phyloP scores from a whole-genome alignment of 352 stramenopile species.

The Phytopythium chamaehyphon region DNA sequence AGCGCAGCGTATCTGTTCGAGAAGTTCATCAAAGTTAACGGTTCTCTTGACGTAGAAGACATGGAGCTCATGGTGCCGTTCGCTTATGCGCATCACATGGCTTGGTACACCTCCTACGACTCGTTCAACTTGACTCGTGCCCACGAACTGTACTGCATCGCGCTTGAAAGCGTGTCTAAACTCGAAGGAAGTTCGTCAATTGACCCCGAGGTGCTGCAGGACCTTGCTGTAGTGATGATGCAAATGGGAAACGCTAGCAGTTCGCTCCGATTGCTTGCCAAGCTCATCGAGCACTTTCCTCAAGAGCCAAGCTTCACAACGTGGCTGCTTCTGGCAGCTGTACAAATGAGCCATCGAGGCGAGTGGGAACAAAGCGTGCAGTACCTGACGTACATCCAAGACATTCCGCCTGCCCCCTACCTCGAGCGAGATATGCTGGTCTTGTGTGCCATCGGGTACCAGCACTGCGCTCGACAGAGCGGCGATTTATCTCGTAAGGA shows the following conservation, averaged over 20 bases:
- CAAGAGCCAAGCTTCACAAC: constrained; percentile 37
- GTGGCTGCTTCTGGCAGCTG: constrained; percentile 56
- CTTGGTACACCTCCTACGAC: constrained; percentile 61
- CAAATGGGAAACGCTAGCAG: constrained; percentile 42
- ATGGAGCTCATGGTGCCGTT: constrained; percentile 21
- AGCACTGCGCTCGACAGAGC: constrained; percentile 13
- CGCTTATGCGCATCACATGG: constrained; percentile 63
- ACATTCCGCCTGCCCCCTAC: constrained; percentile 46
- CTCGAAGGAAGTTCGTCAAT: constrained; percentile 1
- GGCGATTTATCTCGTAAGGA: constrained; percentile 25
- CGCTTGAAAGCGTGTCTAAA: constrained; percentile 17
- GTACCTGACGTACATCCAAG: constrained; percentile 58
- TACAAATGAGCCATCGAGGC: constrained; percentile 53
- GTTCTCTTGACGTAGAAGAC: constrained; percentile 7
- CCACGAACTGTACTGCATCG: constrained; percentile 37
- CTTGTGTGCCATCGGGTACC: constrained; percentile 52
- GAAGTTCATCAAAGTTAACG: constrained; percentile 14
- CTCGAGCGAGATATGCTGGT: constrained; percentile 54
- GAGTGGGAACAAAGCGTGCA: constrained; percentile 50
- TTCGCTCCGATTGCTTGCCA: constrained; percentile 48
- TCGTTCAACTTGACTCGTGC: constrained; percentile 40
- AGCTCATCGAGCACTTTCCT: constrained; percentile 58
- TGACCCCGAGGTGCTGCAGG: constrained; percentile 50
- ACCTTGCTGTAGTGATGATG: constrained; percentile 61
- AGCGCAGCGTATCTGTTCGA: constrained; percentile 50